phyloP scores from a whole-genome alignment of 2,329 filamentous ascomycete genomes.

The Exophiala sideris region DNA sequence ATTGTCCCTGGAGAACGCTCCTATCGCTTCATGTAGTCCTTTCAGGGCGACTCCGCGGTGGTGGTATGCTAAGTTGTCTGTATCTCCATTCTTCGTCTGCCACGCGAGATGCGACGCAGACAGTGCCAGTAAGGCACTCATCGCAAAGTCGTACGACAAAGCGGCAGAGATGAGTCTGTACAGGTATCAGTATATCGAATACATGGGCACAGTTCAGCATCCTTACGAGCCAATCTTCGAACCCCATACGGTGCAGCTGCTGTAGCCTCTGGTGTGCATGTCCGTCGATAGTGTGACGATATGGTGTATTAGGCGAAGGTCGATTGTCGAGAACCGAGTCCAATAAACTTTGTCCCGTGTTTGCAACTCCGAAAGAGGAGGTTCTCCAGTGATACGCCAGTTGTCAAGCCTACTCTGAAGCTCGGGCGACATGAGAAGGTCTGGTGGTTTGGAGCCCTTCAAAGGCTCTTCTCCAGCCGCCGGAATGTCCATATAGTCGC shows the following conservation, averaged over 20 bases:
- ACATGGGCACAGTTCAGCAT: conserved; percentile 19
- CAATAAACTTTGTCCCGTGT: conserved; percentile 73
- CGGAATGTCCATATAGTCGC: conserved; percentile 91
- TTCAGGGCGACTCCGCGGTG: conserved; percentile 82
- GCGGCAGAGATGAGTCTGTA: conserved; percentile 76
- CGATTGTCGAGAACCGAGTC: conserved; percentile 68
- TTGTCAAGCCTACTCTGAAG: conserved; percentile 75
- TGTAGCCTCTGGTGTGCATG: conserved; percentile 71
- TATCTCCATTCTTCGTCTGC: conserved; percentile 79
- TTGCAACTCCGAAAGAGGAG: conserved; percentile 78
- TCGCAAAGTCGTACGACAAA: conserved; percentile 78
- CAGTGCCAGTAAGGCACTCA: conserved; percentile 88
- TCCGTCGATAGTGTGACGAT: conserved; percentile 82
- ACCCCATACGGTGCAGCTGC: conserved; percentile 87
- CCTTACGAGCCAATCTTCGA: conserved; percentile 87
- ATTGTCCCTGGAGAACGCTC: conserved; percentile 76
- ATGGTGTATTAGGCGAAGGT: conserved; percentile 86
- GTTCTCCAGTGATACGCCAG: conserved; percentile 80
- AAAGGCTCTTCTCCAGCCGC: conserved; percentile 55
- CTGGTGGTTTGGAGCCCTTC: conserved; percentile 51
- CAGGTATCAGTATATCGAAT: conserved; percentile 29
- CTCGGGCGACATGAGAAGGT: conserved; percentile 80
- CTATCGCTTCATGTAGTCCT: conserved; percentile 83
- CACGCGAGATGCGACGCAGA: conserved; percentile 94
- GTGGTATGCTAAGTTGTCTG: conserved; percentile 83